A percentile compares a stretch with the other conserved stretches of the same genome.
Conservation (phyloP, 805 yeast genomes). For the Scheffersomyces amazonensis region DNA sequence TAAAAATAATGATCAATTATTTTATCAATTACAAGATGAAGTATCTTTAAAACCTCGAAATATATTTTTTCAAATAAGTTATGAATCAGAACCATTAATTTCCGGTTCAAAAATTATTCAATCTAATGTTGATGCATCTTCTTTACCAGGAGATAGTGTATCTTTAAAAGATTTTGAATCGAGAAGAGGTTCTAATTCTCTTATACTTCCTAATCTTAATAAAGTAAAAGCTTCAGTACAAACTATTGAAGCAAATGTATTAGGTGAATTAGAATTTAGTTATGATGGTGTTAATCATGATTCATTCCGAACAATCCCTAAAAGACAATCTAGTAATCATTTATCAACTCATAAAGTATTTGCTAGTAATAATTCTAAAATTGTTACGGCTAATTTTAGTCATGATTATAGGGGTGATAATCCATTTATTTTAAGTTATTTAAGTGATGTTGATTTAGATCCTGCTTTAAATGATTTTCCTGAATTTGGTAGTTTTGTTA, state of each 20-base stretch:
- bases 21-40: background rate
- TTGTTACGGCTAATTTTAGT: constrained; percentile 32
- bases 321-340: background rate
- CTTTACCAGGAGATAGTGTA: constrained; percentile 3
- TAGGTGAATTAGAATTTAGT: constrained; percentile 42
- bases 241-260: constrained; percentile 39
- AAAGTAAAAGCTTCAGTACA: constrained; percentile 35
- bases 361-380: constrained; percentile 27
- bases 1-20: background rate
- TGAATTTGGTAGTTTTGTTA: constrained; percentile 57
- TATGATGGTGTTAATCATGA: constrained; percentile 13
- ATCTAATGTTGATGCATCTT: constrained; percentile 13
- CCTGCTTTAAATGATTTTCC: constrained; percentile 58
- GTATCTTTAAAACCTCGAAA: constrained; percentile 24
- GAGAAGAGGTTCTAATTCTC: constrained; percentile 17
- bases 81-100: constrained; percentile 31
- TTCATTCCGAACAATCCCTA: constrained; percentile 1
- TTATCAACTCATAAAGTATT: constrained; percentile 35
- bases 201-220: constrained; percentile 27
- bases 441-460: constrained; percentile 51
- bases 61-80: constrained; percentile 35
- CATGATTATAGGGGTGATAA: constrained; percentile 70
- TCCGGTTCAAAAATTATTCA: constrained; percentile 14
- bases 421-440: constrained; percentile 56
- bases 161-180: constrained; percentile 4